Base-by-base conservation (phyloP, 2,329 filamentous ascomycete genomes). In the Helotiales sp. region DNA sequence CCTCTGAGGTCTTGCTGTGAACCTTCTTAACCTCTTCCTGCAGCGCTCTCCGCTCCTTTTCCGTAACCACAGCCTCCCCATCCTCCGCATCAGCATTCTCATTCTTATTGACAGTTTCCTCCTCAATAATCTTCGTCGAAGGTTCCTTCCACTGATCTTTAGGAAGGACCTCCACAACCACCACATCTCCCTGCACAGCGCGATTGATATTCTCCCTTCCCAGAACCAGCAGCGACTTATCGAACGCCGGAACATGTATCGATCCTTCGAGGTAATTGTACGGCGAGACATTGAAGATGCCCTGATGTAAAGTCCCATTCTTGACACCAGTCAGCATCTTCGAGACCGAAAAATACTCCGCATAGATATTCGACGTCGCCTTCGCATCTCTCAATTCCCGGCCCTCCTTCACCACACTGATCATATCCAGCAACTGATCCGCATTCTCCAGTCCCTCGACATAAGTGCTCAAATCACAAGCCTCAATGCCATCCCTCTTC, bases 221-320 rank as follows among this genome's bases (percentile, higher is more conserved):
- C 17, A 98, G 85, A 55, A 99, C 87, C 17, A 99, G 84, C 32
- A 99, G 86, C 1, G 93, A 86, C 75, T 96, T 96, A 67, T 96
- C 91, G 75, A 99, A 99, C 4, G 94, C 89, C 0, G 94, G 89
- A 0, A 97, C 93, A 74, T 95, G 91, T 69, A 98, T 91, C 0
- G 93, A 93, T 1, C 93, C 96, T 79, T 99, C 96, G 11, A 99
- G 85, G 75, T 98, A 99, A 81, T 99, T 99, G 84, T 98, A 99
- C 0, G 93, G 93, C 7, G 96, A 98, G 30, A 98, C 93, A 76
- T 94, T 97, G 82, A 97, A 99, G 26, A 92, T 90, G 6, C 96
- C 96, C 80, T 99, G 95, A 78, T 99, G 96, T 74, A 99, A 82
- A 63, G 93, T 89, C 4, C 94, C 93, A 61, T 89, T 89, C 82